Evolutionary conservation across 2,329 filamentous ascomycete genomes (phyloP).

Genomic region (Pseudogymnoascus pannorum): DNA sequence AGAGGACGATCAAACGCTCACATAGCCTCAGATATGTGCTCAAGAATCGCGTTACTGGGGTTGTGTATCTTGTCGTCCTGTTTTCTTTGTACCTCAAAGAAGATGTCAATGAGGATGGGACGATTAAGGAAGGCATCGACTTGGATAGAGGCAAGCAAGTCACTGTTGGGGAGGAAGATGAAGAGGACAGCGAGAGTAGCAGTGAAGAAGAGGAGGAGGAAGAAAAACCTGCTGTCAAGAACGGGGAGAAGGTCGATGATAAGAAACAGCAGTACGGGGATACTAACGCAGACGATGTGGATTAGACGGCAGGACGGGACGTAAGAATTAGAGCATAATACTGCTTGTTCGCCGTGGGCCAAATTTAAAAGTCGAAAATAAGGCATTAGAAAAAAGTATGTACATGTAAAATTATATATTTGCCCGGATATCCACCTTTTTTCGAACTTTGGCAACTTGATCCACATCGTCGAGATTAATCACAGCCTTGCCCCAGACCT

Average conservation of each 20-base stretch:
- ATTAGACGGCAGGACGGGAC: conserved; percentile 15
- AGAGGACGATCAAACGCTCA: conserved; percentile 49
- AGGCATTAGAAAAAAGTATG: not conserved
- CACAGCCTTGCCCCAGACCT: conserved; percentile 49
- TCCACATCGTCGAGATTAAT: conserved; percentile 33
- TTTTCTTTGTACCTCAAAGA: conserved; percentile 71
- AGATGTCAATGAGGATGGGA: conserved; percentile 52
- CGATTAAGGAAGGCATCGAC: conserved; percentile 37
- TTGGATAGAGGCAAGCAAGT: conserved; percentile 20
- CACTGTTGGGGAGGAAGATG: conserved; percentile 9
- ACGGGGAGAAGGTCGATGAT: conserved; percentile 12
- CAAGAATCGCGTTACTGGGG: conserved; percentile 66
- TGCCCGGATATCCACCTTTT: not conserved
- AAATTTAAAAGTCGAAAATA: not conserved
- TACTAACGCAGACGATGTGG: conserved; percentile 24
- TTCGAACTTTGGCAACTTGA: not conserved
- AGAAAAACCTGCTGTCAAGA: conserved; percentile 11
- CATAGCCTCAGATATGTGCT: conserved; percentile 87
- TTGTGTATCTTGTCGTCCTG: conserved; percentile 72
- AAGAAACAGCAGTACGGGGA: conserved; percentile 14
- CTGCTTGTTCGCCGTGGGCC: not conserved
- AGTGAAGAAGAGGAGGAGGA: conserved; percentile 15
- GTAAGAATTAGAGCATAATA: not conserved
- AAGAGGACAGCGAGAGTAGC: conserved; percentile 13
- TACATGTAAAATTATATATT: conserved; percentile 7